Base-by-base conservation (phyloP, 495 filamentous ascomycete genomes). In the Talaromyces trachyspermus region DNA sequence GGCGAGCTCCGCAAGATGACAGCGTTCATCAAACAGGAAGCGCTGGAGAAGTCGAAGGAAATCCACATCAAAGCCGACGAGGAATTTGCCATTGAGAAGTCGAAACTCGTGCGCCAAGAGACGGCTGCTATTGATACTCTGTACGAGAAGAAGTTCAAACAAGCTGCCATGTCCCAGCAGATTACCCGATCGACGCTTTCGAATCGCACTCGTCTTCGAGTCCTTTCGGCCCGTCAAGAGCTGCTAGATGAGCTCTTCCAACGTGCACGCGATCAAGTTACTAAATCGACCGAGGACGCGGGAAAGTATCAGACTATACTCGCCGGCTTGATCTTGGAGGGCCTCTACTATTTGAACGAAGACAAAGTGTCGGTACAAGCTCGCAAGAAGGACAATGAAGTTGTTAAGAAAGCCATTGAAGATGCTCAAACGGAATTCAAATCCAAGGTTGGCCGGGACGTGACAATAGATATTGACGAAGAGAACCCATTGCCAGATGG, bases 1-100 rank as follows among this genome's bases (percentile, higher is more conserved):
- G 78, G 80, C 65, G 94, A 99, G 78, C 87, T 99, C 64, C 87
- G 84, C 75, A 99, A 99, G 77, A 99, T 99, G 94, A 97, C 94
- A 37, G 88, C 90, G 64, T 99, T 99, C 85, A 99, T 99, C 81
- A 85, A 85, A 63, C 90, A 96, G 72, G 94, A 99, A 77, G 94
- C 94, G 19, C 72, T 82, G 29, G 94, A 99, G 64, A 99, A 99
- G 72, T 89, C 90, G 55, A 81, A 81, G 60, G 94, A 99, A 66
- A 97, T 99, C 71, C 76, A 88, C 53, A 80, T 96, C 69, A 97
- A 97, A 69, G 94, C 94, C 66, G 87, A 97, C 69, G 89, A 96
- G 65, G 94, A 99, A 65, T 95, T 96, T 66, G 83, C 86, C 54
- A 96, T 95, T 61, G 94, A 97, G 64, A 97, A 97, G 70, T 89